Evolutionary conservation across 176 grass and related monocot species (phyloP).

Genomic region (Rhynchospora tenuis): DNA sequence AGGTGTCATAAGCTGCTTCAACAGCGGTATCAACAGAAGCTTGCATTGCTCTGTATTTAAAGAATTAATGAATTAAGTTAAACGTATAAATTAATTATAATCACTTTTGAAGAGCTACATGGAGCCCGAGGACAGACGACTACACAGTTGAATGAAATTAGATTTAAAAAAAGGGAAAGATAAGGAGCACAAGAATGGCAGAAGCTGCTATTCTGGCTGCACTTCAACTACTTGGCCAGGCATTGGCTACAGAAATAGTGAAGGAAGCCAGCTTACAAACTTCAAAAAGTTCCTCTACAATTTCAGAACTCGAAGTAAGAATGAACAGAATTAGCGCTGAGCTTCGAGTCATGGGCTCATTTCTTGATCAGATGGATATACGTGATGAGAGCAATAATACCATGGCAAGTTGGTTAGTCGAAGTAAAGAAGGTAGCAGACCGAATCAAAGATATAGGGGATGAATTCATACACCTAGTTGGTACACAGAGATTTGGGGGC

Average conservation of each 20-base stretch:
- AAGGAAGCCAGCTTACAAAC: not conserved
- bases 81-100: too few relatives aligned
- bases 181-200: constrained; percentile 19
- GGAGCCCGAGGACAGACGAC: not conserved
- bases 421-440: constrained; percentile 27
- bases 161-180: not conserved
- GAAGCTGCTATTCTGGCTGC: constrained; percentile 19
- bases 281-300: not conserved
- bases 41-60: too few relatives aligned
- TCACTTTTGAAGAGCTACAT: not conserved
- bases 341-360: constrained; percentile 22
- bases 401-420: constrained; percentile 4
- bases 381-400: not conserved
- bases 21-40: too few relatives aligned
- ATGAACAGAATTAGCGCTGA: constrained; percentile 16
- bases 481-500: constrained; percentile 6
- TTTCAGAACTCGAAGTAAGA: constrained; percentile 3
- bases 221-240: not conserved
- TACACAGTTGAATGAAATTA: not conserved
- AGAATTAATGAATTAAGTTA: too few relatives aligned
- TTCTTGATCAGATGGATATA: constrained; percentile 20
- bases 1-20: too few relatives aligned
- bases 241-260: not conserved
- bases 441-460: constrained; percentile 39
- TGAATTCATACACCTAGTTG: constrained; percentile 17